Evolutionary conservation across 2,329 filamentous ascomycete species (phyloP), one percentile per base, ranked within the genome.

Genomic region (Exophiala viscosa): DNA sequence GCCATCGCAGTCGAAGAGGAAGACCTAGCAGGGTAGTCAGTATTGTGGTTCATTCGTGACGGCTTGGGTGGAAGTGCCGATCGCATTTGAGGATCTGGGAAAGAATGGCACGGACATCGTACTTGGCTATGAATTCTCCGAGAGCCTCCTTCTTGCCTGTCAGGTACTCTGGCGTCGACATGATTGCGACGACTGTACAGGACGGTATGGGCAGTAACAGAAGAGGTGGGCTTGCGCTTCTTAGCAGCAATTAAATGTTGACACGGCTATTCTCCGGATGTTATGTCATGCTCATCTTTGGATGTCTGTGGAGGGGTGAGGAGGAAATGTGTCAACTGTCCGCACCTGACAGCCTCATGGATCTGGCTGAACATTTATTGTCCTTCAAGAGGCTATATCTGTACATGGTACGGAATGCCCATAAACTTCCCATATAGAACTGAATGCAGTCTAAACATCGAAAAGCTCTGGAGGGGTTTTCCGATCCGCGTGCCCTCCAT

Each of bases 1-100:
- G 67, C 92, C 93, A 82, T 99, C 93, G 73, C 93, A 99, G 69
- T 99, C 93, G 66, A 99, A 89, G 10, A 99, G 77, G 67, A 99
- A 97, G 33, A 88, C 84, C 90, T 95, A 62, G 52, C 9, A 15
- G 14, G 33, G 15, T 20, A 39, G 43, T 56, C 35, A 61, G 38
- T 57, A 48, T 48, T 43, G 14, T 32, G 14, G 23, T 28, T 48
- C 17, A 35, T 45, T 15, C 28, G 15, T 10, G 17, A 31, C 32
- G 13, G 18, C 38, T 34, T 32, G 33, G 15, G 5, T 10, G 15
- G 9, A 3, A 36, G 4, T 36, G 32, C 34, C 15, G 13, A 14
- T 38, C 32, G 13, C 14, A 31, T 42, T 42, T 10, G 15, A 3
- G 36, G 31, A 32, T 13, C 11, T 10, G 23, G 38, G 47, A 42